Conservation (phyloP, 345 rosid species). For the Brassica cretica region DNA sequence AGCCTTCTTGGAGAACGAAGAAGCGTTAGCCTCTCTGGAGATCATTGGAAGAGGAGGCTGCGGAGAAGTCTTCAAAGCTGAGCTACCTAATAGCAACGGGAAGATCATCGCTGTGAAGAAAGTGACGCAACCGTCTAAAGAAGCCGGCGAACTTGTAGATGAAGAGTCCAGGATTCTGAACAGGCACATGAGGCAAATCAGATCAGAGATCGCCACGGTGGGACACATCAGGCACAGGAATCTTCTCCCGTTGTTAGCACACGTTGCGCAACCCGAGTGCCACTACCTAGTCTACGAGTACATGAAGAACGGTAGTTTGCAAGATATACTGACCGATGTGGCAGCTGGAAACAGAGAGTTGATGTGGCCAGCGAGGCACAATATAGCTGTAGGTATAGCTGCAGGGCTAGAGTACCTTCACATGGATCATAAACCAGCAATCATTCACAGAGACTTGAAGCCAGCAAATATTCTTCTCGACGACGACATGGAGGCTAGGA, state of each 20-base stretch:
- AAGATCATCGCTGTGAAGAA: conserved; percentile 79
- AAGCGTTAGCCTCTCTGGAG: conserved; percentile 49
- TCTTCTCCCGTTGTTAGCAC: conserved; percentile 80
- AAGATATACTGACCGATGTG: conserved; percentile 53
- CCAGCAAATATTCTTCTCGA: conserved; percentile 89
- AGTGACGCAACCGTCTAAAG: conserved; percentile 72
- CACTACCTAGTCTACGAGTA: conserved; percentile 78
- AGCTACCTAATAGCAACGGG: conserved; percentile 65
- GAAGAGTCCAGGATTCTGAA: conserved; percentile 66
- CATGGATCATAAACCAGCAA: conserved; percentile 55
- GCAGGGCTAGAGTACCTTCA: conserved; percentile 92
- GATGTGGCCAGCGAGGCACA: conserved; percentile 73
- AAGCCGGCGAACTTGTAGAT: conserved; percentile 61
- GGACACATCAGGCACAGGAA: conserved; percentile 84
- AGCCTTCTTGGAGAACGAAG: conserved; percentile 84
- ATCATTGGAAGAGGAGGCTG: conserved; percentile 87
- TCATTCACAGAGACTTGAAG: conserved; percentile 89
- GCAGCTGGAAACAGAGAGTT: conserved; percentile 51
- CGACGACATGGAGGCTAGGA: conserved; percentile 90
- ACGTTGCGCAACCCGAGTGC: conserved; percentile 67
- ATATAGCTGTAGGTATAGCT: conserved; percentile 74
- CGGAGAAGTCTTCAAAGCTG: conserved; percentile 86
- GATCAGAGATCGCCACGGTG: conserved; percentile 75
- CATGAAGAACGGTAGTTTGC: conserved; percentile 96
- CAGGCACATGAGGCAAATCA: conserved; percentile 84